Evolutionary conservation across 495 filamentous ascomycete genomes (phyloP), one percentile per base, ranked within the genome.

Genomic region (Evernia prunastri): DNA sequence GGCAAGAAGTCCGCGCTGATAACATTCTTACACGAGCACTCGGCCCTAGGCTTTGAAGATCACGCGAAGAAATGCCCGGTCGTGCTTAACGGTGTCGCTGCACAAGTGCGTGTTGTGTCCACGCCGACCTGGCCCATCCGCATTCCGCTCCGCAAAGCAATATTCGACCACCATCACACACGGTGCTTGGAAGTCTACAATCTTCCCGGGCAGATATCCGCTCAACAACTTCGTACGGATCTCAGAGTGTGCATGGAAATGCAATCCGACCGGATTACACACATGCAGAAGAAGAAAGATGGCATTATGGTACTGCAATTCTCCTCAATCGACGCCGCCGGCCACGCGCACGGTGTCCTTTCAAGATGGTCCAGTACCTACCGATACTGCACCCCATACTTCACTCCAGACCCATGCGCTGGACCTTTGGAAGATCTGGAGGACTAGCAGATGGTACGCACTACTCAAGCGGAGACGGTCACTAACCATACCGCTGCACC

Each of bases 51-150:
- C 6, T 63, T 63, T 13, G 65, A 61, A 7, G 25, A 47, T 20
- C 39, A 59, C 47, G 65, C 65, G 18, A 53, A 56, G 9, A 4
- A 42, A 6, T 35, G 56, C 39, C 58, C 58, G 5, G 15, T 65
- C 0, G 31, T 8, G 0, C 58, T 69, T 33, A 17, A 29, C 18
- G 43, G 43, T 33, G 0, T 17, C 13, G 3, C 9, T 15, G 59
- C 35, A 0, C n/a, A 58, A 1, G 61, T 69, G 0, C 18, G 8
- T 1, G 31, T 67, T 0, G 15, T 71, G 4, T 42, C 60, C 0
- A 67, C 67, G 1, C 69, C 69, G 5, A 71, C 69, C 13, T 69
- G 58, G 58, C 69, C 69, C 4, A 65, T 66, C 4, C 2, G 39
- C 4, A 2, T 31, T 0, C n/a, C 36, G 0, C 39, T 68, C 4